Evolutionary conservation across 164 flowering plant genomes (phyloP), one percentile per base, ranked within the genome.

Genomic region (Sextonia rubra): DNA sequence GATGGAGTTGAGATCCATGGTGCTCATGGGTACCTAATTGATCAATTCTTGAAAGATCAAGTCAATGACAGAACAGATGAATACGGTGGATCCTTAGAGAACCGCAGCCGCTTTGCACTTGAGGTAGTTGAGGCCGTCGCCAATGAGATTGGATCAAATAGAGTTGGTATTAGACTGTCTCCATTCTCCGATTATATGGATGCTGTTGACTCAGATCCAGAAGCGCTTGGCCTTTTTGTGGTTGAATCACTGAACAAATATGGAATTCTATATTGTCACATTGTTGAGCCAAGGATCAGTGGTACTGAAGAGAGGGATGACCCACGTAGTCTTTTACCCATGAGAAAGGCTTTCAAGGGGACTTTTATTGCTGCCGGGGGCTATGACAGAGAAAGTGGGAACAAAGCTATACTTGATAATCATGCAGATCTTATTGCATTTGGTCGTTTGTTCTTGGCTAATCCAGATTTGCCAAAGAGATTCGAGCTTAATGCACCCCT

Each of bases 341-440:
- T 78, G 73, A 71, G 83, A 49, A 80, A 76, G 55, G 80, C 77
- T 24, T 86, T 85, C 69, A 81, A 82, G 47, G 85, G 85, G 3
- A 77, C 83, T 23, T 84, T 82, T 75, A 76, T 86, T 7, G 85
- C 58, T 18, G 85, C 84, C 1, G 85, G 90, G 1, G 90, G 87
- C 17, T 86, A 82, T 29, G 63, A 25, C 17, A 79, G 83, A 69
- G 86, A 85, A 69, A 82, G 83, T 0, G 87, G 87, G 24, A 81
- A 78, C 73, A 68, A 58, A 23, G 85, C 86, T n/a, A 22, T 86
- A 1, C 82, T 77, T 9, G 74, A 77, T 0, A 44, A 64, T 32
- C 47, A 58, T 37, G 64, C 80, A 2, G 82, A 81, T 74, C 72
- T 81, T 5, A 71, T 79, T 4, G 78, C 76, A 0, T 81, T 62